Evolutionary conservation across 352 stramenopile species (phyloP).

Genomic region (Globisporangium alternatum): DNA sequence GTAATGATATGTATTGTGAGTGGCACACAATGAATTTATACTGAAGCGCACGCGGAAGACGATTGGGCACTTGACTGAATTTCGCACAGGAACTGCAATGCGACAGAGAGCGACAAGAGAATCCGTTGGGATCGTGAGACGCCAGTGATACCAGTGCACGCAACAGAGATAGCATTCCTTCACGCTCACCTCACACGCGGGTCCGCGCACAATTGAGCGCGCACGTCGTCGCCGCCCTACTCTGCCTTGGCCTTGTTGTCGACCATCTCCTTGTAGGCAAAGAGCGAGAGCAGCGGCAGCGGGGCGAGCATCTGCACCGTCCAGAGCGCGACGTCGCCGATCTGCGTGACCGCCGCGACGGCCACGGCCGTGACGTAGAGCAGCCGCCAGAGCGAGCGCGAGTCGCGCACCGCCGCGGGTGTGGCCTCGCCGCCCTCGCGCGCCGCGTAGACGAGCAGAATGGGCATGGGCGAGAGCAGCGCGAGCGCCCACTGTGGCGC

Average conservation of each 20-base stretch:
- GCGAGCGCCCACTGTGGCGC: conserved; percentile 3
- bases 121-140: background rate
- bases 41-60: background rate
- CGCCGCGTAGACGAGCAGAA: conserved; percentile 2
- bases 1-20: background rate
- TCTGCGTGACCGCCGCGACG: background rate
- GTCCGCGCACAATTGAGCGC: background rate
- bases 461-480: conserved; percentile 5
- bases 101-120: background rate
- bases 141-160: background rate
- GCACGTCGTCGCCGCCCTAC: background rate
- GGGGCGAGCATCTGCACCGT: conserved; percentile 1
- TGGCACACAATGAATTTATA: background rate
- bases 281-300: conserved; percentile 4
- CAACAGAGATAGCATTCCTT: background rate
- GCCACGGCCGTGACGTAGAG: background rate
- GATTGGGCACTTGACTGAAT: background rate
- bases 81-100: background rate
- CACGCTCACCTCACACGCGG: no score
- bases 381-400: conserved; percentile 2
- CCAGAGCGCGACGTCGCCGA: conserved; percentile 3
- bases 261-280: conserved; percentile 1
- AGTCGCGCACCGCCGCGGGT: conserved; percentile 3
- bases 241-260: conserved; percentile 2
- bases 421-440: background rate